Evolutionary conservation across 1,284 basidiomycete genomes (phyloP).

Genomic region (Anthracocystis panici-leucophaei): DNA sequence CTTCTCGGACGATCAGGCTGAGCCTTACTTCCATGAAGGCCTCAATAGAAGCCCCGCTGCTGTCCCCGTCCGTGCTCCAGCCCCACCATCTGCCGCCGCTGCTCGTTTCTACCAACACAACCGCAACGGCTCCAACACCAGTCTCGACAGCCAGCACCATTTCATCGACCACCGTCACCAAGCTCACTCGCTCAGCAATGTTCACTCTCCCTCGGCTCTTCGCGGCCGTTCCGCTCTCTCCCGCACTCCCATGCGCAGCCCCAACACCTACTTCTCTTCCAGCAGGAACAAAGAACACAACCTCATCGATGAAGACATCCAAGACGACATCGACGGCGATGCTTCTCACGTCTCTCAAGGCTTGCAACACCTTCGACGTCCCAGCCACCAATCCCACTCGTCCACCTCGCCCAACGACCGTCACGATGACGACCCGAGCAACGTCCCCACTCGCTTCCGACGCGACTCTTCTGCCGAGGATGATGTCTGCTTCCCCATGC

Average conservation of each 20-base stretch:
- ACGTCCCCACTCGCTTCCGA: conserved; percentile 38
- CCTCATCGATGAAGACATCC: conserved; percentile 40
- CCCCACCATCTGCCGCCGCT: conserved; percentile 33
- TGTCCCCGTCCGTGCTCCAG: conserved; percentile 32
- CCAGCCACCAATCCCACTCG: conserved; percentile 32
- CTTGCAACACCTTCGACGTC: conserved; percentile 15
- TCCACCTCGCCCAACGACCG: conserved; percentile 12
- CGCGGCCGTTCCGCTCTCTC: conserved; percentile 41
- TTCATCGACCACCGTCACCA: conserved; percentile 69
- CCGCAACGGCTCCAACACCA: conserved; percentile 62
- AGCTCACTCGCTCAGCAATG: conserved; percentile 60
- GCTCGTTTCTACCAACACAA: conserved; percentile 66
- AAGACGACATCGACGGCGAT: conserved; percentile 31
- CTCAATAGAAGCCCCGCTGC: conserved; percentile 35
- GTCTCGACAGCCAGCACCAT: conserved; percentile 65
- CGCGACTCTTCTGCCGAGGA: conserved; percentile 58
- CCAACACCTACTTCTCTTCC: conserved; percentile 40
- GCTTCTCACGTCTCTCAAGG: conserved; percentile 48
- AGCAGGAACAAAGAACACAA: conserved; percentile 28
- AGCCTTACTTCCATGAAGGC: conserved; percentile 49
- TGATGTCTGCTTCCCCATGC: conserved; percentile 68
- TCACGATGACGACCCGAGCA: conserved; percentile 19
- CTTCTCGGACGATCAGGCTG: conserved; percentile 42
- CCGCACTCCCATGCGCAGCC: conserved; percentile 44
- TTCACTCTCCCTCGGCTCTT: conserved; percentile 56